A percentile compares a stretch with the other conserved stretches of the same genome.
These are phyloP conservation scores for Ulvella scutata DNA, from an alignment of 139 green algal species.

Conservation along the genomic window DNA sequence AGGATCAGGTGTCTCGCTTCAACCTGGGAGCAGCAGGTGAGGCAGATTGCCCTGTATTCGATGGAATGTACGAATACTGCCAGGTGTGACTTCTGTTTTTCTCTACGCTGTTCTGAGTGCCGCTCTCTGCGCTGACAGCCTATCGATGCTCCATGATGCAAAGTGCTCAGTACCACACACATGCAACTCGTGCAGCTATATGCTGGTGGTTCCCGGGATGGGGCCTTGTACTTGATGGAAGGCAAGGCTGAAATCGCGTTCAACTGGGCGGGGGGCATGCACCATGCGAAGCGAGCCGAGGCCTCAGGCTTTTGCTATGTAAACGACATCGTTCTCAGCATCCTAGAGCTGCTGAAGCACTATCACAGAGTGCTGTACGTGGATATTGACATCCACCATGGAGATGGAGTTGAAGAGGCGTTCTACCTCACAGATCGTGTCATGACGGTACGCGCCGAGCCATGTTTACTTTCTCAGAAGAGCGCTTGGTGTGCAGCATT, in stretches of 20 bases:
- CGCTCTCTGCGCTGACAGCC: too few species aligned
- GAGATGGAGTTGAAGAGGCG: slow-evolving; percentile 96
- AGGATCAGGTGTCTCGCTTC: slow-evolving; percentile 85
- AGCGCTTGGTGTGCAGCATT: too few species aligned
- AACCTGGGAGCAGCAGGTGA: slow-evolving; percentile 88
- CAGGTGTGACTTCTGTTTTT: slow-evolving; percentile 26
- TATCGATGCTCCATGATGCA: too few species aligned
- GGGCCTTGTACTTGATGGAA: slow-evolving; percentile 81
- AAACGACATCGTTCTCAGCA: slow-evolving; percentile 96
- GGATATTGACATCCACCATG: slow-evolving; percentile 96
- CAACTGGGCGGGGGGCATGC: slow-evolving; percentile 94
- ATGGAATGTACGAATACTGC: slow-evolving; percentile 89
- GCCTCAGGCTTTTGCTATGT: slow-evolving; percentile 92
- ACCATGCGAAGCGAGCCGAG: slow-evolving; percentile 84
- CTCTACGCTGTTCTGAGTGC: background rate
- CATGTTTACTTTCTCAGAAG: too few species aligned
- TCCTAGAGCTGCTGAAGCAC: slow-evolving; percentile 86
- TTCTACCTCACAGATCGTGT: slow-evolving; percentile 97
- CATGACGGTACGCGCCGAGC: slow-evolving; percentile 72
- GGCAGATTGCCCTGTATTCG: slow-evolving; percentile 94
- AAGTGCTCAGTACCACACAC: background rate
- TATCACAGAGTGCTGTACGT: slow-evolving; percentile 70
- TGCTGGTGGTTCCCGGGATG: slow-evolving; percentile 74
- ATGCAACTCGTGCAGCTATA: slow-evolving; percentile 38
- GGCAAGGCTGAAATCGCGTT: slow-evolving; percentile 71